These are phyloP conservation scores for Calophaca sinica DNA, from an alignment of 306 rosid genomes.

Conservation along the genomic window DNA sequence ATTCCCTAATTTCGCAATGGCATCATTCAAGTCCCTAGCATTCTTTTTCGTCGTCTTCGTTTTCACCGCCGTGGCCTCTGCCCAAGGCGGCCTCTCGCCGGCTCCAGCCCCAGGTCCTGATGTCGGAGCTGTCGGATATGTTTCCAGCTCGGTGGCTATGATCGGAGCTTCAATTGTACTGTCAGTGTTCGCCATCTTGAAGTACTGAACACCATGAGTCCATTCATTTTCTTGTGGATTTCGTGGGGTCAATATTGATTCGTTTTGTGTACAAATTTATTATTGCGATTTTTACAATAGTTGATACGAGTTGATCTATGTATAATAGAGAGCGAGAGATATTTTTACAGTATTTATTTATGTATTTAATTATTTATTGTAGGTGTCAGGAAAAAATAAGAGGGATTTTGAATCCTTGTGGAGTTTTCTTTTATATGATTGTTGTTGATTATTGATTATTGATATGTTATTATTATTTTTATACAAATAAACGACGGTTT, in stretches of 20 bases:
- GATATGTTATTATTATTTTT: too few species aligned
- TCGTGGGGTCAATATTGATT: neutral
- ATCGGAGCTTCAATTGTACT: slow-evolving; percentile 47
- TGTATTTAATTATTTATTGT: slow-evolving; percentile 5
- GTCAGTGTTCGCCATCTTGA: slow-evolving; percentile 45
- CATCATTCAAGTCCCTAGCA: slow-evolving; percentile 41
- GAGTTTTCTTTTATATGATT: too few species aligned
- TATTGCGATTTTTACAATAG: neutral
- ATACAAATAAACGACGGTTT: too few species aligned
- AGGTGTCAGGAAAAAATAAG: neutral
- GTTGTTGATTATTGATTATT: too few species aligned
- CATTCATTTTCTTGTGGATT: neutral
- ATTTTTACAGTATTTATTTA: neutral
- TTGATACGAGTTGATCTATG: neutral
- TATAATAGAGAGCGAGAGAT: neutral
- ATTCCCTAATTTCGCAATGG: slow-evolving; percentile 43
- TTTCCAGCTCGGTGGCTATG: slow-evolving; percentile 45
- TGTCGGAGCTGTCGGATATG: slow-evolving; percentile 49
- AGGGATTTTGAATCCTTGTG: neutral
- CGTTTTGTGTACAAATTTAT: too few species aligned
- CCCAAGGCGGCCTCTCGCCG: slow-evolving; percentile 48
- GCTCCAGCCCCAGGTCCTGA: slow-evolving; percentile 44
- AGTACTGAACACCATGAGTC: slow-evolving; percentile 16
- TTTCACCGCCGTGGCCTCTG: slow-evolving; percentile 39
- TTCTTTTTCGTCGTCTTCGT: slow-evolving; percentile 35